Conservation (phyloP, 2,329 filamentous ascomycete genomes). For the Zalaria sp. region DNA sequence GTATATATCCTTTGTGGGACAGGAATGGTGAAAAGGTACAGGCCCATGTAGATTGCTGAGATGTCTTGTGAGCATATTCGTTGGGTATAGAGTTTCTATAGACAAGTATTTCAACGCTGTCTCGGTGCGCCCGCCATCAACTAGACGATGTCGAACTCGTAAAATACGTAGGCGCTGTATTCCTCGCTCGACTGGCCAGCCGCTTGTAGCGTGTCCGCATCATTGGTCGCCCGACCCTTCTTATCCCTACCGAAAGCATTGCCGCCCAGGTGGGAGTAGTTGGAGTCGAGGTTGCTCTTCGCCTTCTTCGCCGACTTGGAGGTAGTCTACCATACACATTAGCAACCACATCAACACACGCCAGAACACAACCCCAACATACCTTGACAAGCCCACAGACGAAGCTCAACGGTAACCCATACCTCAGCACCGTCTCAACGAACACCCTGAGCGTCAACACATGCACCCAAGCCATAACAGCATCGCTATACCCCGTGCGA, state of each 20-base stretch:
- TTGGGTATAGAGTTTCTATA: slow-evolving; percentile 8
- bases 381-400: slow-evolving; percentile 77
- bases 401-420: slow-evolving; percentile 83
- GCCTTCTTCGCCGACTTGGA: slow-evolving; percentile 70
- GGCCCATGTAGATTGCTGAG: neutral
- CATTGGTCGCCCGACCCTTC: slow-evolving; percentile 80
- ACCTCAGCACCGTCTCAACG: slow-evolving; percentile 94
- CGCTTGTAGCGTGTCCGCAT: slow-evolving; percentile 75
- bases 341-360: slow-evolving; percentile 2
- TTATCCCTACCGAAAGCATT: slow-evolving; percentile 92
- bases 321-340: slow-evolving; percentile 46
- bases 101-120: slow-evolving; percentile 2
- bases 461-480: slow-evolving; percentile 92
- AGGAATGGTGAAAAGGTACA: neutral
- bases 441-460: slow-evolving; percentile 84
- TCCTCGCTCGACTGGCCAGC: slow-evolving; percentile 51
- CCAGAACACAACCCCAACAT: slow-evolving; percentile 19
- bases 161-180: slow-evolving; percentile 95
- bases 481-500: slow-evolving; percentile 88
- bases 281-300: slow-evolving; percentile 51
- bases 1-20: neutral
- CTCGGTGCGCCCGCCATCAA: neutral
- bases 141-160: slow-evolving; percentile 69
- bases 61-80: neutral
- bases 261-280: slow-evolving; percentile 83